Evolutionary conservation across 495 filamentous ascomycete genomes (phyloP).

Genomic region (Pyrenopolyporus hunteri): DNA sequence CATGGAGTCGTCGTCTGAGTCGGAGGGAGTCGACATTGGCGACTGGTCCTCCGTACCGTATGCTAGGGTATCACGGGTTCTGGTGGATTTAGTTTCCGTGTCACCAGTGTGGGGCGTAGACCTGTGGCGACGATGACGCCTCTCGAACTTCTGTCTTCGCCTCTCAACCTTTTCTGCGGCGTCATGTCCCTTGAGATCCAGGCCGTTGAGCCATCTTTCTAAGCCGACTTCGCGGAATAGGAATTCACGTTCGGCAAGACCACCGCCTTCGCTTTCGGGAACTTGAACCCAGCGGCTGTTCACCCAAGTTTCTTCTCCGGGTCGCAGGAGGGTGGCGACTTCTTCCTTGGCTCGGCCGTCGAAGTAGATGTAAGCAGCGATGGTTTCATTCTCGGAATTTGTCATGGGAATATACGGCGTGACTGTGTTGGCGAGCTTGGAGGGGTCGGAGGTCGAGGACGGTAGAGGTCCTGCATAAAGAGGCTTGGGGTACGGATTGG

Average conservation of each 20-base stretch:
- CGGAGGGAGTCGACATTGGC: conserved; percentile 75
- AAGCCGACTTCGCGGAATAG: conserved; percentile 96
- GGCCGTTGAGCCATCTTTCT: conserved; percentile 91
- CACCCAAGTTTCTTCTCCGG: conserved; percentile 98
- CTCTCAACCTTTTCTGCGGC: conserved; percentile 86
- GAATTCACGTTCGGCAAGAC: conserved; percentile 95
- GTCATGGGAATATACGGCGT: conserved; percentile 88
- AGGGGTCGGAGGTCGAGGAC: conserved; percentile 45
- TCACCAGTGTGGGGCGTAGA: conserved; percentile 55
- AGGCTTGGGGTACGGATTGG: conserved; percentile 75
- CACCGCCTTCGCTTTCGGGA: conserved; percentile 86
- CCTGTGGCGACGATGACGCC: conserved; percentile 73
- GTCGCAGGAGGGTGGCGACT: conserved; percentile 88
- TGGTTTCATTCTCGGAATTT: conserved; percentile 88
- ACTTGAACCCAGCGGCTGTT: conserved; percentile 98
- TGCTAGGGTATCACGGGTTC: conserved; percentile 63
- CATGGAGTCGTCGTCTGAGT: conserved; percentile 73
- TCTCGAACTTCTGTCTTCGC: conserved; percentile 85
- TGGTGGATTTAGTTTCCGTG: conserved; percentile 52
- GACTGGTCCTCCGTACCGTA: conserved; percentile 77
- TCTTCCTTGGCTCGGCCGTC: conserved; percentile 95
- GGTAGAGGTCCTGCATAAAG: conserved; percentile 77
- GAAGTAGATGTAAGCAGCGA: conserved; percentile 99
- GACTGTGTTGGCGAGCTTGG: conserved; percentile 63
- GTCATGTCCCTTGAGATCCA: conserved; percentile 88